Base-by-base conservation (phyloP, 2,329 filamentous ascomycete species). In the Fusarium sp. region DNA sequence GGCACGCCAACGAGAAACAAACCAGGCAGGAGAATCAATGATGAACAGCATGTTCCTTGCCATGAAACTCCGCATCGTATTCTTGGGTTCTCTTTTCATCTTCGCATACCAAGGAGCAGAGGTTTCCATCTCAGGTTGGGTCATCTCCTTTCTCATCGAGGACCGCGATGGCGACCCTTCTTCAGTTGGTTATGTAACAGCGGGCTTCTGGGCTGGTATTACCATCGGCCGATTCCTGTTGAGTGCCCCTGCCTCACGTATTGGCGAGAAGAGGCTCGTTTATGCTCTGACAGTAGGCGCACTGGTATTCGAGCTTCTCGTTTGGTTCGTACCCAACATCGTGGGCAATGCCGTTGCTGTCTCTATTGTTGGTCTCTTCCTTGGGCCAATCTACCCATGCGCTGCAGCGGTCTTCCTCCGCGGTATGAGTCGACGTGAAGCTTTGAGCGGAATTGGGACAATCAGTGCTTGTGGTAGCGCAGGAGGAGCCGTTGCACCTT, bases 61-160 rank as follows among this genome's bases (percentile, higher is more conserved):
- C 66, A 78, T 87, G 77, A 80, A 83, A 79, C 75, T 84, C 82
- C 77, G 87, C 32, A 85, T 90, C 7, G 92, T 94, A 0, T 80
- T 96, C 2, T 84, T 96, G 0, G 92, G 92, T 5, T 91, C 93
- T 0, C 79, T 93, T 12, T 96, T 96, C 83, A 92, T 96, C 78
- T 96, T 97, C 78, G 89, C 90, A 27, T 97, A 97, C 79, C 92
- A 96, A 79, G 93, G 93, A 34, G 91, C 92, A 38, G 93, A 97
- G 80, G 93, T 97, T 18, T 90, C 90, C 62, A 92, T 95, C 70
- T 93, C 91, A 0, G 93, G 93, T 56, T 97, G 93, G 94, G 91
- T 95, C 51, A 94, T 95, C 67, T 94, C 91, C 4, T 97, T 95
- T 82, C 83, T 97, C 42, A 94, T 96, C 79, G 86, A 87, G 52